Base-by-base conservation (phyloP, 768 basidiomycete genomes). In the Suillus brevipes region DNA sequence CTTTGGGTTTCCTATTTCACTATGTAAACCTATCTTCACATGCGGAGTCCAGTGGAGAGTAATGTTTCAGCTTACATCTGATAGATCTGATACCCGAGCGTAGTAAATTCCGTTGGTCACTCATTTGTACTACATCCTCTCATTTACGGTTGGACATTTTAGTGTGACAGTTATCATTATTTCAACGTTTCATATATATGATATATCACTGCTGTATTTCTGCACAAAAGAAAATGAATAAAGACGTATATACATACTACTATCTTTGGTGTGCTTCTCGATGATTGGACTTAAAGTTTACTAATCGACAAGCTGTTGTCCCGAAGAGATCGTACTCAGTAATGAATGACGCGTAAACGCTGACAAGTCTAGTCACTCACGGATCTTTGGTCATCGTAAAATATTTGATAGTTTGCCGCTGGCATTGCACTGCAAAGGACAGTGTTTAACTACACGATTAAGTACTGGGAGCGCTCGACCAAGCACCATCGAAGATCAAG, bases 361-460 rank as follows among this genome's bases (percentile, higher is more conserved):
- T 55, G 53, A 34, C 31, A 16, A 52, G 50, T 31, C 50, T 18
- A 52, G 50, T 9, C 3, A 34, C 52, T 34, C 53, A 55, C 20
- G 34, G 20, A 55, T 34, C 18, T 20, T 36, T 36, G 20, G 12
- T 55, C 10, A 6, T n/a, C n/a, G n/a, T 53, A 18, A 53, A 31
- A 53, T 53, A 2, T 2, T 55, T 55, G 53, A 55, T 34, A n/a
- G 31, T 55, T 55, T 55, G 53, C 34, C 53, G 53, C 34, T 55
- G 20, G 53, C 20, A 55, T 55, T n/a, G 34, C 12, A 36, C 34
- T 12, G 20, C 53, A 31, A 45, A 23, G 0, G 37, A 72, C 66
- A 71, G 69, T 65, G 63, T 66, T 45, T 9, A 12, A 43, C 10
- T 59, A 58, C 38, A 40, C 38, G 9, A 58, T 6, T 40, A 58